Evolutionary conservation across 306 rosid species (phyloP), one percentile per base, ranked within the genome.

Genomic region (Echinosophora koreensis): DNA sequence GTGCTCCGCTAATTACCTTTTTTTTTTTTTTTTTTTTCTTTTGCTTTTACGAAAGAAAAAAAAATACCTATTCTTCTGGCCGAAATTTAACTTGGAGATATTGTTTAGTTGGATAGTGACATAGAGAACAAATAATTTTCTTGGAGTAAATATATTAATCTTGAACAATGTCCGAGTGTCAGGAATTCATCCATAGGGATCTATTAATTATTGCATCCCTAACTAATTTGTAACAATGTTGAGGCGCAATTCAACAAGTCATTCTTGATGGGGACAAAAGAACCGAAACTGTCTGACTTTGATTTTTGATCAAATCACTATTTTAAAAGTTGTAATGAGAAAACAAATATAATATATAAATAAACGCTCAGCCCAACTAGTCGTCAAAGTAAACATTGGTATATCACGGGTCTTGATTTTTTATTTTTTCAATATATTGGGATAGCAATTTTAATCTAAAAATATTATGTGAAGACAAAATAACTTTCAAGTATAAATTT

Each of bases 201-300:
- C 69, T 57, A 57, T 32, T 64, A 18, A 64, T 64, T 18, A 38
- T 61, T 64, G 14, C 58, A 67, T 59, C 35, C 61, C 30, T 3
- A 59, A 78, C 62, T 34, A 80, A 59, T 44, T 54, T 66, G 58
- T 39, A 62, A 75, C 52, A 64, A 41, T 34, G 71, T 58, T 38
- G 67, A 60, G 52, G 42, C 37, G 11, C 60, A 60, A 60, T 67
- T 55, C 77, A 68, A 47, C 18, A 8, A 46, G 70, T 57, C 61
- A 76, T 38, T 59, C 69, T 12, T 47, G 63, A 58, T 75, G 77
- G 62, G 51, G 80, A 74, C 69, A 65, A 64, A 5, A 22, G 28
- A 69, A 68, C 50, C 4, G 61, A 76, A 52, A 54, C 35, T 52
- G 81, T 35, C 17, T 76, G 69, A 70, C 85, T 81, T 76, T 69